Evolutionary conservation across 108 stramenopile species (phyloP).

Genomic region (Cyclotella atomus): DNA sequence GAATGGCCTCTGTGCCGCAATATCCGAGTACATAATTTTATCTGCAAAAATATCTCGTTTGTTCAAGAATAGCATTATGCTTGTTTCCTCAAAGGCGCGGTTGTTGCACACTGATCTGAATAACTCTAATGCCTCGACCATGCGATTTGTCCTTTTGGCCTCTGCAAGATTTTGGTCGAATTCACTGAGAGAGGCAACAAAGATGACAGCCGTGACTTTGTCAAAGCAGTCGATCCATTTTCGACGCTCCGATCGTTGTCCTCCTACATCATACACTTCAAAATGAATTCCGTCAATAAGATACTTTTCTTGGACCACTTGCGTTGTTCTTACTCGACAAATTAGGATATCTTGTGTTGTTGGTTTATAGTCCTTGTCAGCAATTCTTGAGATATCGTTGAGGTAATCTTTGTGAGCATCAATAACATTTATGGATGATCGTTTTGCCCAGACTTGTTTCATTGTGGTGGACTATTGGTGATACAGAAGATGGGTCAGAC

Average conservation of each 20-base stretch:
- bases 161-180: constrained; percentile 97
- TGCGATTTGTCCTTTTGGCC: constrained; percentile 94
- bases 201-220: constrained; percentile 98
- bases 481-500: background rate
- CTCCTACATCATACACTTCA: constrained; percentile 96
- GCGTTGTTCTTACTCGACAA: constrained; percentile 96
- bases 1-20: constrained; percentile 82
- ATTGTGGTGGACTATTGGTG: constrained; percentile 38
- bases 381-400: constrained; percentile 78
- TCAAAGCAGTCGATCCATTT: constrained; percentile 97
- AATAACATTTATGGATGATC: constrained; percentile 79
- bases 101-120: constrained; percentile 97
- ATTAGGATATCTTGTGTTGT: constrained; percentile 94
- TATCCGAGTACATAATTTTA: constrained; percentile 89
- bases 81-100: constrained; percentile 92
- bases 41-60: constrained; percentile 98
- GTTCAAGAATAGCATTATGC: constrained; percentile 93
- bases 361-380: constrained; percentile 79
- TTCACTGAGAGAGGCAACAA: constrained; percentile 96
- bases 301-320: constrained; percentile 91
- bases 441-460: constrained; percentile 74
- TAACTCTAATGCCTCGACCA: constrained; percentile 95
- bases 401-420: constrained; percentile 91
- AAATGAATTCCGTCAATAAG: constrained; percentile 90
- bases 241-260: constrained; percentile 87